A percentile compares a stretch with the other conserved stretches of the same genome.
These are phyloP conservation scores for Kockovaella imperatae DNA, from an alignment of 768 basidiomycete species.

Conservation along the genomic window DNA sequence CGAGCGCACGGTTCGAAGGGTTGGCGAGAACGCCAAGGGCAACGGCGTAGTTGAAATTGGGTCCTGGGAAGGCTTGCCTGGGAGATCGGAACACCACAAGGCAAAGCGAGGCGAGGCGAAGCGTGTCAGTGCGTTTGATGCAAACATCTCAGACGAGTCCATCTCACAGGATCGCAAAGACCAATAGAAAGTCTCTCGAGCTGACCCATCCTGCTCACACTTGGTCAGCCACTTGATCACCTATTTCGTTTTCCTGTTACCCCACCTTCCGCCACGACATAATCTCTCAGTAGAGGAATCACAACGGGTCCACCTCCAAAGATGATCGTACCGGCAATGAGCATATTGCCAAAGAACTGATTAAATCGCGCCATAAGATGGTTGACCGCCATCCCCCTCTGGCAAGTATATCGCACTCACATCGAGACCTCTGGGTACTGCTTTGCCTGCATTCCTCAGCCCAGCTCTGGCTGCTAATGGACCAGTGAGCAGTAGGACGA, in stretches of 20 bases:
- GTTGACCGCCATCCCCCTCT: not conserved
- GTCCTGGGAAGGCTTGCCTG: constrained; percentile 46
- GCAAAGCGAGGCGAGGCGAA: not conserved
- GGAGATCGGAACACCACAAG: too few species aligned
- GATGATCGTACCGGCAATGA: constrained; percentile 30
- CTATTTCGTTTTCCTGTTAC: constrained; percentile 11
- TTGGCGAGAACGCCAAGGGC: constrained; percentile 52
- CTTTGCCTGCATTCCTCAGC: constrained; percentile 5
- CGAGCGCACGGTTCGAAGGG: constrained; percentile 43
- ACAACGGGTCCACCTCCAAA: constrained; percentile 54
- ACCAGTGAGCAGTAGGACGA: constrained; percentile 18
- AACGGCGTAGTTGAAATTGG: constrained; percentile 53
- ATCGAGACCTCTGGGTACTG: constrained; percentile 8
- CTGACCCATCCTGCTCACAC: constrained; percentile 49
- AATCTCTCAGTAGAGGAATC: constrained; percentile 52
- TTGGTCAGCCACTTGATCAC: not conserved
- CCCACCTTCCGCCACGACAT: constrained; percentile 48
- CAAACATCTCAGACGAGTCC: constrained; percentile 36
- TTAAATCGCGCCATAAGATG: too few species aligned
- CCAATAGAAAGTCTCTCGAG: constrained; percentile 53
- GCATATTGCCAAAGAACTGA: constrained; percentile 17
- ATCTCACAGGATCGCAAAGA: constrained; percentile 52
- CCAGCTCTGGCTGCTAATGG: constrained; percentile 11
- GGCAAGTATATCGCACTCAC: constrained; percentile 1
- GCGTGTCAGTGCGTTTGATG: not conserved